phyloP scores from a whole-genome alignment of 352 stramenopile genomes.

The Globisporangium cystogenes region DNA sequence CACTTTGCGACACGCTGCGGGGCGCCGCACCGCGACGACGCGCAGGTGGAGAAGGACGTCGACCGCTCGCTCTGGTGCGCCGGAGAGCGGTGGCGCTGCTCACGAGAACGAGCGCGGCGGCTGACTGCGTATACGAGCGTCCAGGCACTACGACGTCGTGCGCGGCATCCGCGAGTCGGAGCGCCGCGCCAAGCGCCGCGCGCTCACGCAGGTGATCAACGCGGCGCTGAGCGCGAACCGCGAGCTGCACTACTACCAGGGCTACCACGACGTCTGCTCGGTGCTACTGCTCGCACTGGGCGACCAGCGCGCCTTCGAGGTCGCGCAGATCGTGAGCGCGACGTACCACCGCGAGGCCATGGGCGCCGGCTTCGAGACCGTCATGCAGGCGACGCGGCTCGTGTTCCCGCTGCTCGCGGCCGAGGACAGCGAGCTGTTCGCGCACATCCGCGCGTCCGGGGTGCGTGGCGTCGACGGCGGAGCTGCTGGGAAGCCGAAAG shows the following conservation, averaged over 20 bases:
- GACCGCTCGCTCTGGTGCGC: conserved; percentile 70
- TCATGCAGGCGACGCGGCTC: conserved; percentile 59
- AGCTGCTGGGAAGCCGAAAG: not conserved
- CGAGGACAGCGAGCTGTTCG: conserved; percentile 57
- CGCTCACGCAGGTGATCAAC: conserved; percentile 60
- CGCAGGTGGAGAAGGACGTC: conserved; percentile 79
- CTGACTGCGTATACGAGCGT: not conserved
- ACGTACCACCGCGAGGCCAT: conserved; percentile 91
- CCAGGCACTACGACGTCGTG: conserved; percentile 70
- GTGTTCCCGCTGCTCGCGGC: conserved; percentile 64
- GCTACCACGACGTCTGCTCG: conserved; percentile 92
- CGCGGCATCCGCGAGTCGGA: conserved; percentile 56
- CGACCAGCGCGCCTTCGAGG: conserved; percentile 56
- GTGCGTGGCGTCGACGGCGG: conserved; percentile 10
- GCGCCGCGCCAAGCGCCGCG: conserved; percentile 45
- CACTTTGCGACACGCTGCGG: conserved; percentile 10
- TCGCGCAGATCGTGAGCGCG: conserved; percentile 66
- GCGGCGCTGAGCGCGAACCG: conserved; percentile 35
- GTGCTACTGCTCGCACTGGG: conserved; percentile 80
- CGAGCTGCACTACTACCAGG: conserved; percentile 84
- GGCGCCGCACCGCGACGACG: conserved; percentile 46
- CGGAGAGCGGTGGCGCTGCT: not conserved
- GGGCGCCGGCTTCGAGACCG: conserved; percentile 73
- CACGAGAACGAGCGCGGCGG: not conserved
- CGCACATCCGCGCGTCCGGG: conserved; percentile 54